phyloP scores from a whole-genome alignment of 2,329 filamentous ascomycete genomes.

The Chaetomium sp. region DNA sequence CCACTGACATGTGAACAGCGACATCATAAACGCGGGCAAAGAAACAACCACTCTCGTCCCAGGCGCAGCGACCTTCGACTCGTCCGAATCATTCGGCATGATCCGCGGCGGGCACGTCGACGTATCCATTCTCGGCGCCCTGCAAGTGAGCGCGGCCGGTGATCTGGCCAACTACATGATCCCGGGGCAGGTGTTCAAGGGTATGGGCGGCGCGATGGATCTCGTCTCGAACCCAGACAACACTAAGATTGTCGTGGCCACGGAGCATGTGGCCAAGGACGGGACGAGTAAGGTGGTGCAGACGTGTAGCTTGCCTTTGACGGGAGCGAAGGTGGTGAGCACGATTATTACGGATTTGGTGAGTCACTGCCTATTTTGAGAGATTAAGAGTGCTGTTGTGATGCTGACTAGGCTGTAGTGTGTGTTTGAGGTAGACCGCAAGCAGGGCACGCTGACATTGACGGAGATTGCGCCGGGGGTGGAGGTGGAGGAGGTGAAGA shows the following conservation, averaged over 20 bases:
- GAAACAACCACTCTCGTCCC: constrained; percentile 77
- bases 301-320: constrained; percentile 57
- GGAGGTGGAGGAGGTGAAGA: constrained; percentile 59
- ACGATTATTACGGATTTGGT: constrained; percentile 69
- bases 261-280: constrained; percentile 63
- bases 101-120: constrained; percentile 80
- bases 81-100: constrained; percentile 78
- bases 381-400: neutral
- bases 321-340: constrained; percentile 60
- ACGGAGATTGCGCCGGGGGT: constrained; percentile 66
- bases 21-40: constrained; percentile 82
- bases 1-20: constrained; percentile 31
- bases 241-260: constrained; percentile 67
- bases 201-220: constrained; percentile 77
- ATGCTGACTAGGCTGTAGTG: constrained; percentile 39
- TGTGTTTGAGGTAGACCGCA: constrained; percentile 63
- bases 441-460: constrained; percentile 55
- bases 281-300: constrained; percentile 61
- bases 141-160: constrained; percentile 72
- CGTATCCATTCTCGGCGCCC: constrained; percentile 74
- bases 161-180: constrained; percentile 90
- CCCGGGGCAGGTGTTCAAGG: constrained; percentile 80
- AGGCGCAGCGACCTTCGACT: constrained; percentile 72
- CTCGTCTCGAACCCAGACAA: constrained; percentile 63
- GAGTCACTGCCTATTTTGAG: constrained; percentile 29